Conservation (phyloP, 1,284 basidiomycete genomes). For the Puccinia triticina region DNA sequence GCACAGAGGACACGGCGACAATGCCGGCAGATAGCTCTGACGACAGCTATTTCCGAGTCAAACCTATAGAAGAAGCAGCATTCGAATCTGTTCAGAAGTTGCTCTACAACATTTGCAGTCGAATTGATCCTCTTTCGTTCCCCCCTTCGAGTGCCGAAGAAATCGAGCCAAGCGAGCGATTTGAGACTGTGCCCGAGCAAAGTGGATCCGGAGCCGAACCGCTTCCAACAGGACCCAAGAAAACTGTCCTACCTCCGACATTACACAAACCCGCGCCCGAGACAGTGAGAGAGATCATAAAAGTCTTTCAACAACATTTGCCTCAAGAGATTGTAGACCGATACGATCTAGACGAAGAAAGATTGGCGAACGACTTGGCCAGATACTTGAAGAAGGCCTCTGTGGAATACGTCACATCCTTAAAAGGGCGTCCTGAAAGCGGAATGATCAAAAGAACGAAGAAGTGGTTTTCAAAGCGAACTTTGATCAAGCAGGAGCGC, state of each 20-base stretch:
- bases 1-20: not conserved
- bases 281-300: slow-evolving; percentile 35
- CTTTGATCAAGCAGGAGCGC: slow-evolving; percentile 21
- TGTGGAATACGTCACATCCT: slow-evolving; percentile 35
- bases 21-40: not conserved
- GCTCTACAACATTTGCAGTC: slow-evolving; percentile 45
- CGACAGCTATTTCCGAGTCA: slow-evolving; percentile 3
- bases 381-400: slow-evolving; percentile 47
- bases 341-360: slow-evolving; percentile 48
- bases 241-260: slow-evolving; percentile 11
- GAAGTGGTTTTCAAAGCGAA: slow-evolving; percentile 32
- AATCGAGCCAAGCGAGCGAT: not conserved
- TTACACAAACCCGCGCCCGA: slow-evolving; percentile 35
- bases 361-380: slow-evolving; percentile 48
- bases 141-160: slow-evolving; percentile 3
- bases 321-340: slow-evolving; percentile 25
- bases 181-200: not conserved
- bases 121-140: slow-evolving; percentile 43
- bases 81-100: slow-evolving; percentile 32
- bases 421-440: slow-evolving; percentile 35
- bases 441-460: slow-evolving; percentile 23
- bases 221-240: not conserved
- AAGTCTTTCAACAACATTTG: slow-evolving; percentile 11
- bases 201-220: not conserved
- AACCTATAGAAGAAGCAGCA: not conserved